Base-by-base conservation (phyloP, 169 alveolate species). In the Eimeria necatrix region DNA sequence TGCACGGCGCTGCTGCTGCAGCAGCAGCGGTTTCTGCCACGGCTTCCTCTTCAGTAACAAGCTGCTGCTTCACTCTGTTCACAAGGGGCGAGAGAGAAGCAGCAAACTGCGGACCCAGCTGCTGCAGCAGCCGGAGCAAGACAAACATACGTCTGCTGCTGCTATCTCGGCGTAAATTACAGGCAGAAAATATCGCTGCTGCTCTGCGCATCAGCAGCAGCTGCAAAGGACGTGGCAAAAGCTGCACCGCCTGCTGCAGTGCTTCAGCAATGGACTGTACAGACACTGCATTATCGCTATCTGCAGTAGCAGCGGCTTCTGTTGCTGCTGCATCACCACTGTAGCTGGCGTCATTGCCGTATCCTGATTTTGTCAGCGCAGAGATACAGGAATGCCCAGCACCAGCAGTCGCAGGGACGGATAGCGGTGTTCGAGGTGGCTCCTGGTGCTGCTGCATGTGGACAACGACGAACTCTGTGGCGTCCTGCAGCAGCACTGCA, bases 21-120 rank as follows among this genome's bases (percentile, higher is more conserved):
- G 76, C 91, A 18, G 91, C 91, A 51, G 76, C 91, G n/a, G 91
- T 73, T 12, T 51, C 91, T 0, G 91, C 91, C 5, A 73, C 91
- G 5, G 91, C 74, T 32, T 51, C 74, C 48, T 83, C 87, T 46
- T 41, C 87, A 8, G 87, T 60, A 9, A 76, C 87, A 49, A 76
- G 46, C 26, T 76, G 87, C 87, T 49, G n/a, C 26, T 60, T 60
- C 87, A 49, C 8, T 8, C 46, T 49, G 53, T 9, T 20, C 4
- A 41, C 87, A 76, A 76, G 87, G 9, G 87, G 87, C 14, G 59
- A 10, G 26, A 76, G 68, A 12, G 87, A 56, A 49, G 87, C 18
- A 16, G 24, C 87, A 49, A 76, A 49, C 59, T 16, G 41, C 41
- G 87, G 87, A 20, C 61, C 64, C 46, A 76, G 87, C 59, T 76